A percentile compares a stretch with the other conserved stretches of the same genome.
Evolutionary conservation across 306 rosid genomes (phyloP).

Genomic region (Castanea crenata): DNA sequence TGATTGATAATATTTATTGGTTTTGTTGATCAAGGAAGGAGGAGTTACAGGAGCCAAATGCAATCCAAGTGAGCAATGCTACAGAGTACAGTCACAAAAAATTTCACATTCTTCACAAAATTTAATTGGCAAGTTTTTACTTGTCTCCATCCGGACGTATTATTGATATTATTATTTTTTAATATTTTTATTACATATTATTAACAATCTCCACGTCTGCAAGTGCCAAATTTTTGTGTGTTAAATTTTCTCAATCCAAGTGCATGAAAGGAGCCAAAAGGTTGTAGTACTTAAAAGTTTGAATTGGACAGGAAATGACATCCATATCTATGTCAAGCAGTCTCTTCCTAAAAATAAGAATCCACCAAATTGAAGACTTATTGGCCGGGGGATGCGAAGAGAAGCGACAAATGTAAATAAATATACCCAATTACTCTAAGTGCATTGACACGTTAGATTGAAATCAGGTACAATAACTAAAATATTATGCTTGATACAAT

Average conservation of each 20-base stretch:
- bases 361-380: conserved; percentile 5
- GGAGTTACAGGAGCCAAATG: not conserved
- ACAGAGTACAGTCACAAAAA: no score
- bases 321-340: conserved; percentile 1
- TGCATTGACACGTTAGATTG: no score
- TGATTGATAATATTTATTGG: not conserved
- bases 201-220: no score
- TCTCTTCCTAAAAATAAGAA: not conserved
- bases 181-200: no score
- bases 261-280: not conserved
- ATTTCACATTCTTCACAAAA: no score
- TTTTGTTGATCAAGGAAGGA: conserved; percentile 6
- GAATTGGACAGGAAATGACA: conserved; percentile 14
- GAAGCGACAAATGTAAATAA: not conserved
- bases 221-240: no score
- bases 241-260: not conserved
- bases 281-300: not conserved
- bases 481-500: no score
- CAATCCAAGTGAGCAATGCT: no score
- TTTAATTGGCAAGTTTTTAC: no score
- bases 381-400: not conserved
- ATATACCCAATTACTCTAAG: not conserved
- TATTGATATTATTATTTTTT: no score
- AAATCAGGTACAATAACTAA: no score
- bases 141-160: fast-evolving